Base-by-base conservation (phyloP, 768 basidiomycete genomes). In the Vararia minispora region DNA sequence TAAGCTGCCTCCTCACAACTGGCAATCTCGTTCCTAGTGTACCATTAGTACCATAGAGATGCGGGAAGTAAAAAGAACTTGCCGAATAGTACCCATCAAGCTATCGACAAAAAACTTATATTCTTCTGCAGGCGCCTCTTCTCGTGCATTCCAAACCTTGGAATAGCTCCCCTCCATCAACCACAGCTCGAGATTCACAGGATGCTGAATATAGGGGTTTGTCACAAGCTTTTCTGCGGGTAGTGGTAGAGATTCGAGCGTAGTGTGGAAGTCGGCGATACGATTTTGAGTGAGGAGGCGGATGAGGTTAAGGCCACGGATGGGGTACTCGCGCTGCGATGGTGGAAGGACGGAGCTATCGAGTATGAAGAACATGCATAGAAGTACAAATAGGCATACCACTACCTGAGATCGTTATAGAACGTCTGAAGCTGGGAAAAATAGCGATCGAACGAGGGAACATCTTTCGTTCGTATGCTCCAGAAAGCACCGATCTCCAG, bases 121-220 rank as follows among this genome's bases (percentile, higher is more conserved):
- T 56, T 98, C 94, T 46, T 90, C 87, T 26, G 85, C 76, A 1
- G 92, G 90, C 2, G 91, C 87, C 51, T 90, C 80, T 47, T 86
- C 86, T 47, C 91, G 75, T 26, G 92, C 92, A 52, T 85, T 79
- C 87, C 92, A 99, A 9, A 97, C 94, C 58, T 94, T 94, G 61
- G 87, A 89, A 58, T 98, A 99, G 52, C 84, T 85, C 27, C 94
- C 94, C 58, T 98, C 94, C 94, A 99, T 99, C 31, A 98, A 71
- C 87, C 92, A 97, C 35, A 85, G 71, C 58, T 99, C 94, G 44
- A 92, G 75, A 56, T 91, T 86, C 41, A 91, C 81, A 10, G 88
- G 86, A 56, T 90, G 89, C 37, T 73, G 69, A 52, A 91, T 76
- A 55, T 68, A 88, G 5, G 76, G 72, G 56, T 83, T 84, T 23